These are phyloP conservation scores for Colletotrichum gigasporum DNA, from an alignment of 2,329 filamentous ascomycete genomes.

Conservation along the genomic window DNA sequence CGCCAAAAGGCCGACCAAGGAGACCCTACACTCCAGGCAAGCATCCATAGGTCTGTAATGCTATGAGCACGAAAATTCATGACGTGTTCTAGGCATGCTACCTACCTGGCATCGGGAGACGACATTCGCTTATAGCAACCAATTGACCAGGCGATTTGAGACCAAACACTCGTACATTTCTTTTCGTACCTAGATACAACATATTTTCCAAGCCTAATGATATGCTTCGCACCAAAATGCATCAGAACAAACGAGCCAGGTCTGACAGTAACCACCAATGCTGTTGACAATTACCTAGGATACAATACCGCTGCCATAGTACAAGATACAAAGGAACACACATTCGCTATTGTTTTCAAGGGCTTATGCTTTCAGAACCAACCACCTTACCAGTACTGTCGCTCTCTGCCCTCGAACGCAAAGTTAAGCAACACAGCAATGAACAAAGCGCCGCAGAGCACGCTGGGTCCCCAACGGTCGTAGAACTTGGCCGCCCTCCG, in stretches of 20 bases:
- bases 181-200: neutral
- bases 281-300: neutral
- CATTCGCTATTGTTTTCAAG: neutral
- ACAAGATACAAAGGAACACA: neutral
- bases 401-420: conserved; percentile 75
- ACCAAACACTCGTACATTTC: neutral
- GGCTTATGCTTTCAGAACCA: neutral
- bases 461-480: conserved; percentile 85
- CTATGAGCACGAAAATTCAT: no score
- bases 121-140: no score
- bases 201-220: neutral
- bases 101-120: no score
- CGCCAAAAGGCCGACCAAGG: no score
- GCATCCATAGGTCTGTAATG: no score
- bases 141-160: no score
- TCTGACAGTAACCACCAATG: neutral
- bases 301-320: neutral
- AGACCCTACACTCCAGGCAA: no score
- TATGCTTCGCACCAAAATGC: neutral
- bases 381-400: conserved; percentile 58
- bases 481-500: conserved; percentile 90
- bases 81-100: no score
- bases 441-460: conserved; percentile 79
- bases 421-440: conserved; percentile 83
- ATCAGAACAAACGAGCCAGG: neutral